Evolutionary conservation across 129 eudicot genomes (phyloP).

Genomic region (Saposhnikovia divaricata): DNA sequence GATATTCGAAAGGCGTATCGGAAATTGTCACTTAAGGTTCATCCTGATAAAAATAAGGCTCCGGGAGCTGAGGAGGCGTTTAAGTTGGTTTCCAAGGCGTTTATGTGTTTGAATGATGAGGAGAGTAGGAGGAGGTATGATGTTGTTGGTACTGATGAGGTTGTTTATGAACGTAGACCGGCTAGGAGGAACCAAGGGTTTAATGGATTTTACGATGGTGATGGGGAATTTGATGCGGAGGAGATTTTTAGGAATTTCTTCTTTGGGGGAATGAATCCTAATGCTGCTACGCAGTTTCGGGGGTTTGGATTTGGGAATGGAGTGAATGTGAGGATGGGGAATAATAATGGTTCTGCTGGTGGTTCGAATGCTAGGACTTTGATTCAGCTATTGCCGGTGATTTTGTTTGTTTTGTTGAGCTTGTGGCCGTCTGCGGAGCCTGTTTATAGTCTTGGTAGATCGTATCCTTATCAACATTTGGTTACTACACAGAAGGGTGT

Average conservation of each 20-base stretch:
- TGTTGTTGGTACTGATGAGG: conserved; percentile 55
- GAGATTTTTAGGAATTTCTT: conserved; percentile 84
- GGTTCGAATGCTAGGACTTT: conserved; percentile 32
- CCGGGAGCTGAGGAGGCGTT: conserved; percentile 83
- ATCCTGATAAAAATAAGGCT: conserved; percentile 75
- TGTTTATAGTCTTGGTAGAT: conserved; percentile 38
- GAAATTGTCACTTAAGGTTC: conserved; percentile 67
- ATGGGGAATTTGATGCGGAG: conserved; percentile 63
- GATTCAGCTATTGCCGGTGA: conserved; percentile 58
- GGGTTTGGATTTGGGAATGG: conserved; percentile 64
- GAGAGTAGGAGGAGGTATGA: conserved; percentile 55
- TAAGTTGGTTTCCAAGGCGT: conserved; percentile 67
- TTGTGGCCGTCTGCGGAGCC: conserved; percentile 62
- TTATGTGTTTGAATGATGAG: conserved; percentile 65
- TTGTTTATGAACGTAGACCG: conserved; percentile 41
- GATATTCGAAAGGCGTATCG: conserved; percentile 67
- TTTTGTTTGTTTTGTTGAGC: conserved; percentile 51
- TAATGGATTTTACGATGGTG: conserved; percentile 61
- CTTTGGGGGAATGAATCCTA: conserved; percentile 68
- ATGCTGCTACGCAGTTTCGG: conserved; percentile 51
- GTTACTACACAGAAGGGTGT: conserved; percentile 56
- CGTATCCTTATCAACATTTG: conserved; percentile 34
- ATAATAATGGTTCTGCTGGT: conserved; percentile 43
- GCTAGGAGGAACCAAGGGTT: conserved; percentile 44
- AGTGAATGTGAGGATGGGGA: conserved; percentile 44